Percentiles rank a stretch among this genome's conserved stretches.
Evolutionary conservation across 2,329 filamentous ascomycete species (phyloP).

Genomic region (Fusarium pininemorale): DNA sequence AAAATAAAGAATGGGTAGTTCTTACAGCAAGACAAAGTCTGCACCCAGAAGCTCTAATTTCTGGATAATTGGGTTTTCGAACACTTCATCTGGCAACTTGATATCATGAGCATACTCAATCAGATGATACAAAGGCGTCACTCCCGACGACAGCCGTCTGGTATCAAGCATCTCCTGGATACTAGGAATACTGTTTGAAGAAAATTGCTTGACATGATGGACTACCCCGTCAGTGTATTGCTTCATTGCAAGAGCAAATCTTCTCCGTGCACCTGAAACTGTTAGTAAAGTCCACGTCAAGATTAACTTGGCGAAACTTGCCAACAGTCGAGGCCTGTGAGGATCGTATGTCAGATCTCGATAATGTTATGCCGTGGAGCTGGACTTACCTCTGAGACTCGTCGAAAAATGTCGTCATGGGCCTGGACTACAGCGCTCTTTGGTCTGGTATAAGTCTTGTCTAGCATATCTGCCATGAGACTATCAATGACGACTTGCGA

Average conservation of each 20-base stretch:
- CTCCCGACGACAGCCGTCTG: background rate
- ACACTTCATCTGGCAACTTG: background rate
- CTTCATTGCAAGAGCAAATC: slow-evolving; percentile 10
- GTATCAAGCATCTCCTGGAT: slow-evolving; percentile 5
- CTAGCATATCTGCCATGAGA: slow-evolving; percentile 19
- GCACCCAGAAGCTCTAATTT: slow-evolving; percentile 2
- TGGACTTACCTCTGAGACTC: background rate
- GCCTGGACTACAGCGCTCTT: slow-evolving; percentile 13
- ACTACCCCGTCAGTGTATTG: slow-evolving; percentile 17
- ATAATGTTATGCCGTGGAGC: rapidly evolving
- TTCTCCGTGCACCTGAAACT: background rate
- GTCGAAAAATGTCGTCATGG: slow-evolving; percentile 9
- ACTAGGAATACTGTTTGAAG: background rate
- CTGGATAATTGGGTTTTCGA: background rate
- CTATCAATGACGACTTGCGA: slow-evolving; percentile 7
- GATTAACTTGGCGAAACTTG: rapidly evolving
- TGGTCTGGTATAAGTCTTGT: background rate
- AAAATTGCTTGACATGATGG: slow-evolving; percentile 13
- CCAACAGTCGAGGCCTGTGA: background rate
- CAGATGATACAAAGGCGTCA: slow-evolving; percentile 12
- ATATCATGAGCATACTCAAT: slow-evolving; percentile 8
- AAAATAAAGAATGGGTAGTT: rapidly evolving
- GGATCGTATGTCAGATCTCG: rapidly evolving
- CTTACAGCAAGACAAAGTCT: slow-evolving; percentile 7
- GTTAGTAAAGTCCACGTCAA: background rate